phyloP scores from a whole-genome alignment of 139 green algal species.

The Limnomonas spitsbergensis region DNA sequence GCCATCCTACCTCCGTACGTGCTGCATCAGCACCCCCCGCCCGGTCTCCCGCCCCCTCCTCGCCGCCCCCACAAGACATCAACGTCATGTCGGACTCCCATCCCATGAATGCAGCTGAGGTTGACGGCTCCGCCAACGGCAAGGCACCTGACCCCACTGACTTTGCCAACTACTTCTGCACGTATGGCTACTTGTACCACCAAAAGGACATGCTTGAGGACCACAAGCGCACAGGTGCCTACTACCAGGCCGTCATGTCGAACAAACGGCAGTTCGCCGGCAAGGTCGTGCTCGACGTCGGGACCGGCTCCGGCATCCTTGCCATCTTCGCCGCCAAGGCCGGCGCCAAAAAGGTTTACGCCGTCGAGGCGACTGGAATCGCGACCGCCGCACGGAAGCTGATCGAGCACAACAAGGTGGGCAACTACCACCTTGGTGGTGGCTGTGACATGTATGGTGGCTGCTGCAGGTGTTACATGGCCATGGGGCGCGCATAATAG shows the following conservation, averaged over 20 bases:
- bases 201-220: conserved; percentile 99
- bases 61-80: no score
- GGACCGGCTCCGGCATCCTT: conserved; percentile 93
- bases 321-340: conserved; percentile 92
- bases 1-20: no score
- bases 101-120: no score
- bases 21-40: no score
- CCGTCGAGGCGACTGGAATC: conserved; percentile 95
- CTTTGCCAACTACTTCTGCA: conserved; percentile 98
- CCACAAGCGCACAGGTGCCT: conserved; percentile 91
- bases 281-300: conserved; percentile 92
- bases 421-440: no score
- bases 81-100: no score
- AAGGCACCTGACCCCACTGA: conserved; percentile 57
- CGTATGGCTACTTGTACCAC: conserved; percentile 93
- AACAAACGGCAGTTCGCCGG: conserved; percentile 47
- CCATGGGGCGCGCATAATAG: no score
- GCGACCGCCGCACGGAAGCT: conserved; percentile 77
- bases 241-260: conserved; percentile 71
- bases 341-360: conserved; percentile 61
- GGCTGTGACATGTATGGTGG: no score
- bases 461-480: no score
- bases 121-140: no score
- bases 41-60: no score
- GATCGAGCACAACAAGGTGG: conserved; percentile 80